Conservation (phyloP, 345 rosid species). For the Excoecaria agallocha region DNA sequence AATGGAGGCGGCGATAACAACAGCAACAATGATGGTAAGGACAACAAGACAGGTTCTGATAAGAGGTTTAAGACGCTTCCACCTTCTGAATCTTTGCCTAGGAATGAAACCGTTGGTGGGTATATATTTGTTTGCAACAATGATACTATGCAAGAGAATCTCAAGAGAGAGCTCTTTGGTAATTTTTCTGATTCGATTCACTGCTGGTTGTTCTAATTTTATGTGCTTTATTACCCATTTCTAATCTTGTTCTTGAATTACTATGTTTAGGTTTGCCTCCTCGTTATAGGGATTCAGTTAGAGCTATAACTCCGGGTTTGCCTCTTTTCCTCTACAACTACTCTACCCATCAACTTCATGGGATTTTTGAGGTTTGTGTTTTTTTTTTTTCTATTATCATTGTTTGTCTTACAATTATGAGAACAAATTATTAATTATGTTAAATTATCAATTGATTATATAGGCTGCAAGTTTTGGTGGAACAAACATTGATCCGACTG, state of each 20-base stretch:
- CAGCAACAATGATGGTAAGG: constrained; percentile 23
- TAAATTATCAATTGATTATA: not conserved
- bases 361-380: constrained; percentile 70
- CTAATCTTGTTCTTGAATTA: not conserved
- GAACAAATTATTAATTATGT: not conserved
- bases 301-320: constrained; percentile 96
- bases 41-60: constrained; percentile 39
- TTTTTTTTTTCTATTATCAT: not conserved
- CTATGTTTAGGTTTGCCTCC: constrained; percentile 71
- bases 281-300: constrained; percentile 87
- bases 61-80: constrained; percentile 98
- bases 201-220: not conserved
- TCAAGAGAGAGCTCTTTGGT: constrained; percentile 89
- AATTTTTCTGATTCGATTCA: not conserved
- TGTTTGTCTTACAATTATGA: not conserved
- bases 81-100: constrained; percentile 80
- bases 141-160: constrained; percentile 96
- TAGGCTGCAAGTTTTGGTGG: constrained; percentile 99
- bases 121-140: constrained; percentile 99
- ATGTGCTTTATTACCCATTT: not conserved
- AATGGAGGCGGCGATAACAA: constrained; percentile 27
- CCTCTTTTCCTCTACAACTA: constrained; percentile 98
- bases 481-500: constrained; percentile 83
- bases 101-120: constrained; percentile 90
- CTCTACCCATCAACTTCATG: constrained; percentile 98